A percentile compares a stretch with the other conserved stretches of the same genome.
phyloP scores from a whole-genome alignment of 768 basidiomycete species.

The Tylopilus sp. region DNA sequence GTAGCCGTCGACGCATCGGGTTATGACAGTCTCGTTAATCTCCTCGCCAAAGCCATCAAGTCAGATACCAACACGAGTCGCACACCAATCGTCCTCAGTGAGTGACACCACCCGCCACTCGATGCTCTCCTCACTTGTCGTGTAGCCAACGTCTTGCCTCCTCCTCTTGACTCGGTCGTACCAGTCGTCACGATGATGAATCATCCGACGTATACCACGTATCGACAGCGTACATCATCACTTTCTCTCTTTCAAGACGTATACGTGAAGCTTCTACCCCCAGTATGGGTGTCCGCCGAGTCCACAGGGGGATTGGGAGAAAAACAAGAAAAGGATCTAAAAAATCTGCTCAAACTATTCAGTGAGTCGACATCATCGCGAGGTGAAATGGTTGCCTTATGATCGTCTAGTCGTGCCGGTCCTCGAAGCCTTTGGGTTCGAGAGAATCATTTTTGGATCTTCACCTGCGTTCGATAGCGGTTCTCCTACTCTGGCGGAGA shows the following conservation, averaged over 20 bases:
- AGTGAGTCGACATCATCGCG: conserved; percentile 44
- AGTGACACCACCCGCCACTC: not conserved
- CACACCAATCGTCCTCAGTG: conserved; percentile 67
- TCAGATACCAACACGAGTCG: conserved; percentile 29
- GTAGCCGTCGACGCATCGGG: conserved; percentile 44
- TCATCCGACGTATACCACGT: conserved; percentile 68
- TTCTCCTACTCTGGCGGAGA: conserved; percentile 48
- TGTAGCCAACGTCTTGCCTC: conserved; percentile 76
- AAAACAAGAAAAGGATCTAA: conserved; percentile 44
- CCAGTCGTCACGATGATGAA: conserved; percentile 80
- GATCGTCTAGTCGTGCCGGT: conserved; percentile 64
- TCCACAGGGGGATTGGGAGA: conserved; percentile 30
- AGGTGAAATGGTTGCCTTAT: not conserved
- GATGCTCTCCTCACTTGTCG: not conserved
- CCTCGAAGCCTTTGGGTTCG: conserved; percentile 80
- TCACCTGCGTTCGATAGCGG: conserved; percentile 56
- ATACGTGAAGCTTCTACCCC: conserved; percentile 73
- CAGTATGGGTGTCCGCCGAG: conserved; percentile 60
- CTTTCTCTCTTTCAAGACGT: conserved; percentile 73
- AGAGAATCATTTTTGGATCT: conserved; percentile 81
- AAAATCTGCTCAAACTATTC: conserved; percentile 79
- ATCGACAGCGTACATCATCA: conserved; percentile 67
- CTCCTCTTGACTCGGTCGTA: conserved; percentile 65
- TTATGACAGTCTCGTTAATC: conserved; percentile 68
- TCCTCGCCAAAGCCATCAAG: conserved; percentile 58